phyloP scores from a whole-genome alignment of 352 stramenopile species.

The Phytopythium litorale region DNA sequence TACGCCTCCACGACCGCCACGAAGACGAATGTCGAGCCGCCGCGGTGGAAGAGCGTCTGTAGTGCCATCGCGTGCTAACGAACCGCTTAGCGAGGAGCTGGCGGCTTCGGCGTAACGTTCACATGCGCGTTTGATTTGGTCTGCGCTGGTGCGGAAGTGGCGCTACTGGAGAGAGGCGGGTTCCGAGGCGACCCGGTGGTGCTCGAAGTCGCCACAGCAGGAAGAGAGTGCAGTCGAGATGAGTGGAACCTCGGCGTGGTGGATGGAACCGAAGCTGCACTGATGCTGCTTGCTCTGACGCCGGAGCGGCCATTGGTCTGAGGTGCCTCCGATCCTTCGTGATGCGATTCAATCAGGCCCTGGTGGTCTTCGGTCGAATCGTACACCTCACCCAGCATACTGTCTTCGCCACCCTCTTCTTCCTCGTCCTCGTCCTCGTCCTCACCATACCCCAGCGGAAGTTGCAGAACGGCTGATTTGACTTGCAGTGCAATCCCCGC shows the following conservation, averaged over 20 bases:
- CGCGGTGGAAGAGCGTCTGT: conserved; percentile 62
- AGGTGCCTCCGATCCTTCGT: not conserved
- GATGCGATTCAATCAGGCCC: not conserved
- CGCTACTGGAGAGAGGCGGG: not conserved
- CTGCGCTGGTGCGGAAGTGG: not conserved
- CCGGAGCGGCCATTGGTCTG: not conserved
- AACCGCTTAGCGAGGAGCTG: not conserved
- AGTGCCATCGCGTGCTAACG: conserved; percentile 59
- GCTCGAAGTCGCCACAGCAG: not conserved
- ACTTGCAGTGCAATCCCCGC: not conserved
- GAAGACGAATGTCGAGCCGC: conserved; percentile 62
- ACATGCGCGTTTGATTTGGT: not conserved
- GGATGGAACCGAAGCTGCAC: not conserved
- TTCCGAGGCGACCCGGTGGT: not conserved
- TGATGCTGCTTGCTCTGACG: not conserved
- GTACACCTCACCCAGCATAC: not conserved
- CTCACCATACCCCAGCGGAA: conserved; percentile 3
- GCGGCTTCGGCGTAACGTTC: conserved; percentile 2
- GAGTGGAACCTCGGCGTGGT: not conserved
- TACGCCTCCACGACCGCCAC: conserved; percentile 51
- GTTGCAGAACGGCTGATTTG: not conserved
- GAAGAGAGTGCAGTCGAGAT: not conserved
- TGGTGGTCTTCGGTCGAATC: not conserved
- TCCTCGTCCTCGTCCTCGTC: not conserved
- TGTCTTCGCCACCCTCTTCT: not conserved